A percentile compares a stretch with the other conserved stretches of the same genome.
These are phyloP conservation scores for Sodiomyces alkalinus DNA, from an alignment of 2,329 filamentous ascomycete species.

Conservation along the genomic window DNA sequence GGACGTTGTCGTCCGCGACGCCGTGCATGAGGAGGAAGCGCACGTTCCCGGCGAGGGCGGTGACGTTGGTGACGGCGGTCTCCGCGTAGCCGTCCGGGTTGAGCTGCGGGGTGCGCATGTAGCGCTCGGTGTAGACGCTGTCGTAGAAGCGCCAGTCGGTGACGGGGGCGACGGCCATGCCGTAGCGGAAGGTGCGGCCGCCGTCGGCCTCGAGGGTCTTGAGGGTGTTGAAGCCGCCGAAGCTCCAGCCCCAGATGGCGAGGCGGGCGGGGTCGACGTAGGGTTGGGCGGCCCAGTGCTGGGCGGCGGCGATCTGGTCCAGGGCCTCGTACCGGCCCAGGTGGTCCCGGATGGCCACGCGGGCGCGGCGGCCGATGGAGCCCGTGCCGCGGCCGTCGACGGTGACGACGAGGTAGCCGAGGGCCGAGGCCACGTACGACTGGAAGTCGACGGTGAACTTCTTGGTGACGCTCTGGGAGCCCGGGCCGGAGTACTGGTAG, in stretches of 20 bases:
- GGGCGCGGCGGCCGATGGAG: slow-evolving; percentile 69
- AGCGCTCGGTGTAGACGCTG: slow-evolving; percentile 85
- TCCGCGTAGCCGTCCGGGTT: slow-evolving; percentile 66
- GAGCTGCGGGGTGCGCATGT: slow-evolving; percentile 87
- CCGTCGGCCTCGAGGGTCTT: slow-evolving; percentile 89
- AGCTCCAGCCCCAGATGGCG: slow-evolving; percentile 98
- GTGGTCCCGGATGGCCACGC: slow-evolving; percentile 68
- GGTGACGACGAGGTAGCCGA: slow-evolving; percentile 90
- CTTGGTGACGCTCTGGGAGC: slow-evolving; percentile 78
- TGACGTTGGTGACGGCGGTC: slow-evolving; percentile 58
- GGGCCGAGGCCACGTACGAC: slow-evolving; percentile 65
- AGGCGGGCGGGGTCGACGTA: slow-evolving; percentile 75
- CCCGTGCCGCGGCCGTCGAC: slow-evolving; percentile 90
- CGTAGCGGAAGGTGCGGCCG: slow-evolving; percentile 83
- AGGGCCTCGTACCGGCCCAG: slow-evolving; percentile 73
- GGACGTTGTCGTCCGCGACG: slow-evolving; percentile 92
- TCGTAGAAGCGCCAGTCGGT: slow-evolving; percentile 97
- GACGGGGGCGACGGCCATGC: slow-evolving; percentile 97
- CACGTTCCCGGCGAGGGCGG: slow-evolving; percentile 58
- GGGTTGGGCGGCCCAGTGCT: slow-evolving; percentile 62
- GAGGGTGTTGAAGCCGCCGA: slow-evolving; percentile 86
- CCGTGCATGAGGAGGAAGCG: slow-evolving; percentile 95
- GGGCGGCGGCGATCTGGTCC: slow-evolving; percentile 84
- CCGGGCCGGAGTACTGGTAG: slow-evolving; percentile 85
- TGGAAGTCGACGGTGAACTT: slow-evolving; percentile 79